Evolutionary conservation across 2,329 filamentous ascomycete species (phyloP).

Genomic region (Dryadomyces quercivorus): DNA sequence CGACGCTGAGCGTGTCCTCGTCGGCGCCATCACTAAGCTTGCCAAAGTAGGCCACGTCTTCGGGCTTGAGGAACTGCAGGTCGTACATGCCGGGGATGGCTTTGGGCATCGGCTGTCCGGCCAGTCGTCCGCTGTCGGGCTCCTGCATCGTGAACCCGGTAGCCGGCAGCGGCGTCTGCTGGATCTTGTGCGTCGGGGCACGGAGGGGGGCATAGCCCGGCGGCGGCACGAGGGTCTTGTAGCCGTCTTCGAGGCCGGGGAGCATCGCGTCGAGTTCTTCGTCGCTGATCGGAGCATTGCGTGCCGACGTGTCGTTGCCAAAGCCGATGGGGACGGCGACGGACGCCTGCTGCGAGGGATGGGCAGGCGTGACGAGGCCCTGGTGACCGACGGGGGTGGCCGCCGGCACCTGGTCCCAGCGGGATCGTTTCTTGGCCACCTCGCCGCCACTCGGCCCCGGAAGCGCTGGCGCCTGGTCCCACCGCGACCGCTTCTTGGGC

Average conservation of each 20-base stretch:
- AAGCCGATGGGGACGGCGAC: conserved; percentile 46
- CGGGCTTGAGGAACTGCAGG: conserved; percentile 93
- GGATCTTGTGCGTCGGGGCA: conserved; percentile 62
- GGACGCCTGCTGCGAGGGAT: conserved; percentile 49
- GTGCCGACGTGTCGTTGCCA: conserved; percentile 66
- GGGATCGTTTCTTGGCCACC: conserved; percentile 60
- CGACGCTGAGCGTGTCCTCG: conserved; percentile 82
- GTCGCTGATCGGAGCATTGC: conserved; percentile 76
- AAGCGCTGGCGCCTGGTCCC: conserved; percentile 68
- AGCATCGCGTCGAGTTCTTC: conserved; percentile 90
- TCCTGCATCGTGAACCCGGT: conserved; percentile 97
- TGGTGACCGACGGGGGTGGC: conserved; percentile 61
- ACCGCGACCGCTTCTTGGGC: conserved; percentile 68
- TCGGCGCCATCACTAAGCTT: conserved; percentile 92
- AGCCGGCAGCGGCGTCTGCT: conserved; percentile 61
- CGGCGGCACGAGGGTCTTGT: conserved; percentile 81
- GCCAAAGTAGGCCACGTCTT: conserved; percentile 98
- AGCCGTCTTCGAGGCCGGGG: conserved; percentile 77
- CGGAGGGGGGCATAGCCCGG: conserved; percentile 82
- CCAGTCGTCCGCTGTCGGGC: conserved; percentile 66
- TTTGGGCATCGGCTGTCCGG: conserved; percentile 84
- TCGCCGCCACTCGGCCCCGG: conserved; percentile 27
- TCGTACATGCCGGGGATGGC: conserved; percentile 95
- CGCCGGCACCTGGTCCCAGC: conserved; percentile 83
- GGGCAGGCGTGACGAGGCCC: conserved; percentile 68